A percentile compares a stretch with the other conserved stretches of the same genome.
Evolutionary conservation across 2,329 filamentous ascomycete species (phyloP).

Genomic region (Chrysoporthe puriensis): DNA sequence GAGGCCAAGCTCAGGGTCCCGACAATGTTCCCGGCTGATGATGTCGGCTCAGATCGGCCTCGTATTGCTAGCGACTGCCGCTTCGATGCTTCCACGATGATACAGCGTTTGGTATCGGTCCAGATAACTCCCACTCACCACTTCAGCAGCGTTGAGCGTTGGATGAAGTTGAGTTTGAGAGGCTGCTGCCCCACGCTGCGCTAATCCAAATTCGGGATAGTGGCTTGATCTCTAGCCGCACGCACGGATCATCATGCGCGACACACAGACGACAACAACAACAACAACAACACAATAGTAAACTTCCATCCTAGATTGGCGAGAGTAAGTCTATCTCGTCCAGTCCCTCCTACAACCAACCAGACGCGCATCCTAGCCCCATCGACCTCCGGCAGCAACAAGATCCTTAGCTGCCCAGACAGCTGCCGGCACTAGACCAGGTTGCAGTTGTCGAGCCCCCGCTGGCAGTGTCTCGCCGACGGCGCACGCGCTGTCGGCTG

Average conservation of each 20-base stretch:
- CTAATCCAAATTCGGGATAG: conserved; percentile 1
- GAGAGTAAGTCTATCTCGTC: background rate
- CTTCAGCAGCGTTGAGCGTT: conserved; percentile 1
- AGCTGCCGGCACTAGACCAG: background rate
- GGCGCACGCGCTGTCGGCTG: conserved; percentile 6
- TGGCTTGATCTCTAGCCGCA: background rate
- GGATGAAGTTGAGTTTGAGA: conserved; percentile 21
- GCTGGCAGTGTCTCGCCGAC: background rate
- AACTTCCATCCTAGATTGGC: background rate
- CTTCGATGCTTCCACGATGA: background rate
- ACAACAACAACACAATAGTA: background rate
- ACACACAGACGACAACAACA: background rate
- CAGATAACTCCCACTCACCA: background rate
- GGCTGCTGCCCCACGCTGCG: conserved; percentile 11
- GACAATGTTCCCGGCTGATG: background rate
- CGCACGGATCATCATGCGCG: background rate
- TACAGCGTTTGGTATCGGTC: background rate
- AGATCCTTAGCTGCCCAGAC: background rate
- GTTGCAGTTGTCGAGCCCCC: background rate
- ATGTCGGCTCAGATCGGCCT: background rate
- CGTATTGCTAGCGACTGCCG: background rate
- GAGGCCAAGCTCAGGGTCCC: background rate
- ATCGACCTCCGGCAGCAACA: background rate
- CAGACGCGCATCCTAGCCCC: background rate
- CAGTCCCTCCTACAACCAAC: background rate